Evolutionary conservation across 2,329 filamentous ascomycete genomes (phyloP).

Genomic region (Colletotrichum lentis): DNA sequence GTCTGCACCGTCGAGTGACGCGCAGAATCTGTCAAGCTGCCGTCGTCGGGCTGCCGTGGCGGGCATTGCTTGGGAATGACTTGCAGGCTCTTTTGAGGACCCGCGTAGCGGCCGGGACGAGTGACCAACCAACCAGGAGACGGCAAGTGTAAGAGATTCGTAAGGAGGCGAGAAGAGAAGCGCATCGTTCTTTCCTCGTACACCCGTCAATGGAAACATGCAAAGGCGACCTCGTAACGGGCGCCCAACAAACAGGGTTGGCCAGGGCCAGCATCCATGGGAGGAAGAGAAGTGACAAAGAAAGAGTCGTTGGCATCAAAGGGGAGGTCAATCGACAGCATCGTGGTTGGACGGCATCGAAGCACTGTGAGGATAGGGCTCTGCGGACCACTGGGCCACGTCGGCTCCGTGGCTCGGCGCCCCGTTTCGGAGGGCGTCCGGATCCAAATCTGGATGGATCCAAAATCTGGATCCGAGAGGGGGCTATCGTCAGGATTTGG

Average conservation of each 20-base stretch:
- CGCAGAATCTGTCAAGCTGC: not conserved
- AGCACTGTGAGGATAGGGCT: not conserved
- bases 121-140: not conserved
- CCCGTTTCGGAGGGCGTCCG: not conserved
- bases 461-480: not conserved
- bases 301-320: not conserved
- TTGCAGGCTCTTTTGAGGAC: not conserved
- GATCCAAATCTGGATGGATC: not conserved
- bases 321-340: not conserved
- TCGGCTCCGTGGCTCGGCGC: conserved; percentile 33
- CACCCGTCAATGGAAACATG: conserved; percentile 13
- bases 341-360: not conserved
- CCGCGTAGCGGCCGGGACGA: not conserved
- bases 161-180: conserved; percentile 16
- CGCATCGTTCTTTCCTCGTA: conserved; percentile 18
- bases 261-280: not conserved
- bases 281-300: not conserved
- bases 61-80: conserved; percentile 4
- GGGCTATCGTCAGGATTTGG: not conserved
- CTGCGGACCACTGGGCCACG: conserved; percentile 21
- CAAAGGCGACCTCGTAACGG: not conserved
- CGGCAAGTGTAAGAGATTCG: conserved; percentile 19
- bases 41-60: not conserved
- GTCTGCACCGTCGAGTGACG: not conserved
- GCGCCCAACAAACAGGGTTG: not conserved